Percentiles rank a stretch among this genome's conserved stretches.
Evolutionary conservation across 1,284 basidiomycete species (phyloP).

Genomic region (Ceratobasidium sp.): DNA sequence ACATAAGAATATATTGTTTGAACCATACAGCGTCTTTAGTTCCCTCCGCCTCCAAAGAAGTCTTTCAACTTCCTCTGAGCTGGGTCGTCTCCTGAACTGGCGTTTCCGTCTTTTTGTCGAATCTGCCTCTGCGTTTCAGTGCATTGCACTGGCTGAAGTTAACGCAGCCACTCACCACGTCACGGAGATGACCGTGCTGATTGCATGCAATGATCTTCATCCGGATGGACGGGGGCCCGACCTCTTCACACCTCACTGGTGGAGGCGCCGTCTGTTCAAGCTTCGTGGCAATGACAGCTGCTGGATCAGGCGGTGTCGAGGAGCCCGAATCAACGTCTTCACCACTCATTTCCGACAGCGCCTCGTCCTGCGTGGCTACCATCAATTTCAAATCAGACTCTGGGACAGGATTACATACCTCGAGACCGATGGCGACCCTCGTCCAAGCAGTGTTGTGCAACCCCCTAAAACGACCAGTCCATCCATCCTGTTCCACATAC

Average conservation of each 20-base stretch:
- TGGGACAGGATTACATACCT: slow-evolving; percentile 55
- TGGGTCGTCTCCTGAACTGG: slow-evolving; percentile 75
- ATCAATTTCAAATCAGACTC: not conserved
- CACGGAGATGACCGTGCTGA: slow-evolving; percentile 64
- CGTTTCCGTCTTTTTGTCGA: slow-evolving; percentile 81
- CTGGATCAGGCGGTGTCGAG: slow-evolving; percentile 15
- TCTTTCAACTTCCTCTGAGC: slow-evolving; percentile 78
- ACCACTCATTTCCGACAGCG: slow-evolving; percentile 17
- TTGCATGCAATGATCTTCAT: slow-evolving; percentile 66
- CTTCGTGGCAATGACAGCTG: slow-evolving; percentile 21
- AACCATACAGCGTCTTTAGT: not conserved
- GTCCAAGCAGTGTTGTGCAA: slow-evolving; percentile 79
- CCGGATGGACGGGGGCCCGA: slow-evolving; percentile 50
- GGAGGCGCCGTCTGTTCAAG: slow-evolving; percentile 37
- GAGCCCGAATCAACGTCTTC: slow-evolving; percentile 13
- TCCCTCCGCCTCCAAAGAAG: slow-evolving; percentile 69
- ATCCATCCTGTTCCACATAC: slow-evolving; percentile 15
- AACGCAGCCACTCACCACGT: slow-evolving; percentile 61
- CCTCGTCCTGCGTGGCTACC: slow-evolving; percentile 34
- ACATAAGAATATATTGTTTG: not conserved
- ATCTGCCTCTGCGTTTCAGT: slow-evolving; percentile 58
- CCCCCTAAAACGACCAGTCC: slow-evolving; percentile 59
- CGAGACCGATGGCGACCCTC: slow-evolving; percentile 62
- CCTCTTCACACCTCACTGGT: slow-evolving; percentile 5
- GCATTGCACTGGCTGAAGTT: not conserved